phyloP scores from a whole-genome alignment of 2,329 filamentous ascomycete species.

The Ophiostoma quercus region DNA sequence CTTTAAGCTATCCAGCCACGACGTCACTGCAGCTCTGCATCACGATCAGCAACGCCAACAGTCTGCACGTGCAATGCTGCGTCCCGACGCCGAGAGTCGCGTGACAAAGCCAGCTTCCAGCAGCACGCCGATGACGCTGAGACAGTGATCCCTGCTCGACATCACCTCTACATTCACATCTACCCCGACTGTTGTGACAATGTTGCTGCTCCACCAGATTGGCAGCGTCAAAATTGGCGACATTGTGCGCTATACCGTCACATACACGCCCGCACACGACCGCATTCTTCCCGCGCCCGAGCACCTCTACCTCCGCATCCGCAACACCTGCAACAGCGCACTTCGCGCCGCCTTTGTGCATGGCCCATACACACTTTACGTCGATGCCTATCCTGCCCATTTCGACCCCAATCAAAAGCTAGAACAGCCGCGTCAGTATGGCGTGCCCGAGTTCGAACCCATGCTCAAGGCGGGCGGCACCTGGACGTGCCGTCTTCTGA shows the following conservation, averaged over 20 bases:
- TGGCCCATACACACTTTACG: constrained; percentile 86
- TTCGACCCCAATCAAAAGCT: constrained; percentile 81
- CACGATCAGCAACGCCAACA: neutral
- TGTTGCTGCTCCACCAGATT: constrained; percentile 87
- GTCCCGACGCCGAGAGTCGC: constrained; percentile 18
- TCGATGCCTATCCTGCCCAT: constrained; percentile 74
- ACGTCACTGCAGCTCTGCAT: constrained; percentile 12
- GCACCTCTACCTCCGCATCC: constrained; percentile 77
- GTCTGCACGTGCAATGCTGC: constrained; percentile 20
- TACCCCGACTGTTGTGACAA: constrained; percentile 38
- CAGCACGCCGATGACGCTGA: constrained; percentile 12
- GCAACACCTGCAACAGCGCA: constrained; percentile 85
- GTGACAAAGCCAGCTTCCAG: constrained; percentile 19
- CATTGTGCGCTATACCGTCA: constrained; percentile 84
- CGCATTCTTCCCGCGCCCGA: constrained; percentile 83
- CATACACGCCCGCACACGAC: constrained; percentile 83
- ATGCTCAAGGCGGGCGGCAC: constrained; percentile 90
- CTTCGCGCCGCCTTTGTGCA: constrained; percentile 93
- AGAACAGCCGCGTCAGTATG: constrained; percentile 62
- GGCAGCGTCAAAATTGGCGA: constrained; percentile 93
- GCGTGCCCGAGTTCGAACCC: constrained; percentile 86
- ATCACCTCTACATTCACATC: neutral
- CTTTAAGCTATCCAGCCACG: neutral
- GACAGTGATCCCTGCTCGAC: neutral
- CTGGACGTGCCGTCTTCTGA: constrained; percentile 73